Conservation (phyloP, 106 monocot genomes). For the Allium sativum region DNA sequence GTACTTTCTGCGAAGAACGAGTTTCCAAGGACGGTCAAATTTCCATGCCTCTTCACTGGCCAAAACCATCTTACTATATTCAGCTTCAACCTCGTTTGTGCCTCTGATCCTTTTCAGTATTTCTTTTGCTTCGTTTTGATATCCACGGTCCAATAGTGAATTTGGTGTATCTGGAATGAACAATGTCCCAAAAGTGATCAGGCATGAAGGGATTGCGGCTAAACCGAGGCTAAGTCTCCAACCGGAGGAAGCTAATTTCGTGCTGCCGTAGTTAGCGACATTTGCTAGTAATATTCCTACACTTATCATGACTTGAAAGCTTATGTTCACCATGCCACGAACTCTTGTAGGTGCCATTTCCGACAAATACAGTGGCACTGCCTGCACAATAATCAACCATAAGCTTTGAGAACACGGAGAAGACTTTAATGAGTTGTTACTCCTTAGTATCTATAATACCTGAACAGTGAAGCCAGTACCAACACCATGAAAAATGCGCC, state of each 20-base stretch:
- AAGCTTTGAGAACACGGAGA: neutral
- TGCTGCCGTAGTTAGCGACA: conserved; percentile 2
- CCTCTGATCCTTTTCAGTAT: neutral
- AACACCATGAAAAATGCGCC: neutral
- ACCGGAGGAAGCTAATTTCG: neutral
- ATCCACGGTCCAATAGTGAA: conserved; percentile 10
- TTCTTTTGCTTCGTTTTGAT: conserved; percentile 1
- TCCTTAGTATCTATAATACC: neutral
- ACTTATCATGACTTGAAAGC: conserved; percentile 13
- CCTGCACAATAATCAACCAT: neutral
- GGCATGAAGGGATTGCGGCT: conserved; percentile 3
- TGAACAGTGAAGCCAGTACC: conserved; percentile 1
- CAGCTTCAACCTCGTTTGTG: neutral
- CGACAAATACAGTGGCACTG: conserved; percentile 2
- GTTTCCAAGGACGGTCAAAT: conserved; percentile 15
- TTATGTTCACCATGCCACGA: conserved; percentile 13
- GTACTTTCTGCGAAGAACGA: conserved; percentile 33
- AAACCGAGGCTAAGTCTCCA: conserved; percentile 11
- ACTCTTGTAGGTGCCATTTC: conserved; percentile 12
- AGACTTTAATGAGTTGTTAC: neutral
- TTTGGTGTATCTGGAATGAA: conserved; percentile 14
- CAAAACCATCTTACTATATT: neutral
- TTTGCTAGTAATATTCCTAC: conserved; percentile 7
- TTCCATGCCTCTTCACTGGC: conserved; percentile 1
- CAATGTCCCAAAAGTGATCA: conserved; percentile 1